Evolutionary conservation across 2,329 filamentous ascomycete genomes (phyloP), one percentile per base, ranked within the genome.

Genomic region (Dothideomycetes sp.): DNA sequence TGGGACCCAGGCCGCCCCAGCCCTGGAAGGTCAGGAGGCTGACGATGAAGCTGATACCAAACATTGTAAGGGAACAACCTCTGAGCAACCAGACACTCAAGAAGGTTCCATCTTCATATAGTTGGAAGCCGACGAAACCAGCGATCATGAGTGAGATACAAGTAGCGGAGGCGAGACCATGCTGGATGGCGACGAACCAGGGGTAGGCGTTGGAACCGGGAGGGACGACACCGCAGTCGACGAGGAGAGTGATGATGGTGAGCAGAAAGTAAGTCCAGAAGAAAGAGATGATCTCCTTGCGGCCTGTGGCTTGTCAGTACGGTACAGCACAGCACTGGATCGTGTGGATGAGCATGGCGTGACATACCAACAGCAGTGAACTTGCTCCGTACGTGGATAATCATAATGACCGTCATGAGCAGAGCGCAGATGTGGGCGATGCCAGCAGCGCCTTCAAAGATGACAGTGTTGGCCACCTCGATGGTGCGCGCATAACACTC

Each of bases 201-300:
- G 88, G 82, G 54, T 88, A 95, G 1, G 85, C 75, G 2, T 66
- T 71, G 37, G 81, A 86, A 43, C 83, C 82, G 1, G 88, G 84
- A 4, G 89, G 86, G 15, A 93, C 79, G 33, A 96, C 91, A 36
- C 91, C 91, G 38, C 89, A 84, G 57, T 98, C 91, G 55, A 98
- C 79, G 52, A 91, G 74, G 48, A 98, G 78, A 7, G 89, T 95
- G 56, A 83, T 73, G 61, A 91, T 82, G 18, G 87, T 94, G 37
- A 96, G 75, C 25, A 89, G 70, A 73, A 94, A 83, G 69, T 94
- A 98, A 49, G 94, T 73, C 69, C 96, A 96, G 72, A 98, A 98
- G 71, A 98, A 96, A 34, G 82, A 84, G 36, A 85, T 83, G 55
- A 81, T 80, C 54, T 80, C 77, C 62, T 79, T 80, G 51, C 77